Evolutionary conservation across 352 stramenopile genomes (phyloP), one percentile per base, ranked within the genome.

Genomic region (Pythium scleroteichum): DNA sequence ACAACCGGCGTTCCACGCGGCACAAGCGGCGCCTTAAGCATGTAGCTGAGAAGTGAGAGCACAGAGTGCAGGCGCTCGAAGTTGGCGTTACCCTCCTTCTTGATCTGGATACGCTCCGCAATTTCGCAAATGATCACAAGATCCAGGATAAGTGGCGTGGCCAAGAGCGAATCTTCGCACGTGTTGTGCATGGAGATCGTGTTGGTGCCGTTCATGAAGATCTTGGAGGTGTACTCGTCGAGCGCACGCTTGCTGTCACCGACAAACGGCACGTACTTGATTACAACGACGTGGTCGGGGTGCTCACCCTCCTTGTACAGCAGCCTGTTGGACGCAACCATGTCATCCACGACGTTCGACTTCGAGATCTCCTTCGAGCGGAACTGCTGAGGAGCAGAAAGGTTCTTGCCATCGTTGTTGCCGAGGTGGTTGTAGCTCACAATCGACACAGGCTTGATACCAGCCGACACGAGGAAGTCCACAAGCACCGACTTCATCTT

Each of bases 181-280:
- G 97, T 99, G 78, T 99, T 99, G 90, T 99, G 97, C 96, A 99
- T 99, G 26, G 96, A 96, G 76, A 99, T 99, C n/a, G 97, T 99
- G 81, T 99, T 99, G 58, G 90, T 98, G 60, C 97, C 97, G 57
- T 98, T 98, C 96, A 99, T 98, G 77, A 99, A 99, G 69, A 99
- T 99, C 84, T 99, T 98, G 22, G 90, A 98, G 26, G 97, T 99
- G 82, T 99, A 99, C 82, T 99, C 97, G 67, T 99, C 97, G 76
- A 99, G 94, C n/a, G 97, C 97, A 56, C 97, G 95, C 85, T 99
- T 99, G 64, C 88, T 98, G 86, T 99, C 97, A 60, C 92, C 96
- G 13, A 99, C 97, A 69, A 98, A 98, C 35, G 97, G 97, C 47
- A 99, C 97, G 76, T 99, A 99, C 85, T 99, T 99, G 80, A 99